These are phyloP conservation scores for Xylaria hypoxylon DNA, from an alignment of 2,329 filamentous ascomycete genomes.

Conservation along the genomic window DNA sequence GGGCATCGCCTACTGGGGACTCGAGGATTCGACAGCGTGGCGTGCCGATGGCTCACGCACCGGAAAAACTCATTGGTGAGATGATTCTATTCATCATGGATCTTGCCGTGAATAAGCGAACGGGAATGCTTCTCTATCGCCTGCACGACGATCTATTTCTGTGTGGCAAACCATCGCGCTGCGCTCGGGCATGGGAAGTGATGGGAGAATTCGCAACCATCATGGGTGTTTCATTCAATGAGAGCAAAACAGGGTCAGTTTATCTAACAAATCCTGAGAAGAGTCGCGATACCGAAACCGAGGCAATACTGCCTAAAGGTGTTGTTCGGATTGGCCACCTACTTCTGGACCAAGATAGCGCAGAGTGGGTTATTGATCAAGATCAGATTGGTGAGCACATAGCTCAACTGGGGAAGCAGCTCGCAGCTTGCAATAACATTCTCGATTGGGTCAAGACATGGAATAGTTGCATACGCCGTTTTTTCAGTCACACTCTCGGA, in stretches of 20 bases:
- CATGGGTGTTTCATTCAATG: conserved; percentile 58
- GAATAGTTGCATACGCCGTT: conserved; percentile 60
- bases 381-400: conserved; percentile 65
- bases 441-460: conserved; percentile 57
- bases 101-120: conserved; percentile 57
- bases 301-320: conserved; percentile 59
- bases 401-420: conserved; percentile 64
- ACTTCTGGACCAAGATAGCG: conserved; percentile 58
- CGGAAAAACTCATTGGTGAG: conserved; percentile 61
- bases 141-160: conserved; percentile 64
- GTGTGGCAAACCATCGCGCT: conserved; percentile 55
- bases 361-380: conserved; percentile 66
- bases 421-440: conserved; percentile 62
- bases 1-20: conserved; percentile 44
- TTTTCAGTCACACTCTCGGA: conserved; percentile 61
- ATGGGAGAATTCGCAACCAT: conserved; percentile 57
- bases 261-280: conserved; percentile 47
- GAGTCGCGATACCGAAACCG: conserved; percentile 40
- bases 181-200: conserved; percentile 57
- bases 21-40: conserved; percentile 57
- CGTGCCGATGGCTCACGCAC: conserved; percentile 58
- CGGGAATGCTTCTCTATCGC: conserved; percentile 58
- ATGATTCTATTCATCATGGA: conserved; percentile 61
- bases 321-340: conserved; percentile 68
- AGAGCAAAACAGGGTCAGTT: conserved; percentile 56